Evolutionary conservation across 1,284 basidiomycete genomes (phyloP).

Genomic region (Inonotus obliquus): DNA sequence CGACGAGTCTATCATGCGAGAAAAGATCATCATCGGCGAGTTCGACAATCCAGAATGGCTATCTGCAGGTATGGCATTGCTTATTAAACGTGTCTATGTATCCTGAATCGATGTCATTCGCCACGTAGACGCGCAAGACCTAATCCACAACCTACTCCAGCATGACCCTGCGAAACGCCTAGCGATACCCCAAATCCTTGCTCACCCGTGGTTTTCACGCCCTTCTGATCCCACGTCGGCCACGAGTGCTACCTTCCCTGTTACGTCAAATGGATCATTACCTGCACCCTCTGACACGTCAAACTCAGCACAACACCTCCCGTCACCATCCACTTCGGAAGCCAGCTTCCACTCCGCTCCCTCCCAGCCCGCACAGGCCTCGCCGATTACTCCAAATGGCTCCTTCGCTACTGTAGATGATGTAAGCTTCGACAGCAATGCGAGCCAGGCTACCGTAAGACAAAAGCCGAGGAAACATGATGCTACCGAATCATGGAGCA

Average conservation of each 20-base stretch:
- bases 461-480: slow-evolving; percentile 23
- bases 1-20: slow-evolving; percentile 86
- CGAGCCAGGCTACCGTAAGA: slow-evolving; percentile 50
- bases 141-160: slow-evolving; percentile 78
- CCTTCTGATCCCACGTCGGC: slow-evolving; percentile 25
- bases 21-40: slow-evolving; percentile 81
- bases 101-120: neutral
- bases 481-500: slow-evolving; percentile 8
- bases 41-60: slow-evolving; percentile 93
- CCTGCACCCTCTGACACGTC: slow-evolving; percentile 22
- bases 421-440: slow-evolving; percentile 37
- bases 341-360: slow-evolving; percentile 50
- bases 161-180: slow-evolving; percentile 75
- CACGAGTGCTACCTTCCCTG: slow-evolving; percentile 27
- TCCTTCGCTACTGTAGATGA: slow-evolving; percentile 38
- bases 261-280: slow-evolving; percentile 23
- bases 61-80: slow-evolving; percentile 56
- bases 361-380: slow-evolving; percentile 47
- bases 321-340: slow-evolving; percentile 39
- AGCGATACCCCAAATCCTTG: slow-evolving; percentile 81
- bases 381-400: slow-evolving; percentile 53
- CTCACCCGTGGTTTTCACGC: slow-evolving; percentile 80
- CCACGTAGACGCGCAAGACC: slow-evolving; percentile 69
- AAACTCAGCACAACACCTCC: slow-evolving; percentile 26
- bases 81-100: neutral